These are phyloP conservation scores for Ceratocystiopsis brevicomis DNA, from an alignment of 2,329 filamentous ascomycete species.

Conservation along the genomic window DNA sequence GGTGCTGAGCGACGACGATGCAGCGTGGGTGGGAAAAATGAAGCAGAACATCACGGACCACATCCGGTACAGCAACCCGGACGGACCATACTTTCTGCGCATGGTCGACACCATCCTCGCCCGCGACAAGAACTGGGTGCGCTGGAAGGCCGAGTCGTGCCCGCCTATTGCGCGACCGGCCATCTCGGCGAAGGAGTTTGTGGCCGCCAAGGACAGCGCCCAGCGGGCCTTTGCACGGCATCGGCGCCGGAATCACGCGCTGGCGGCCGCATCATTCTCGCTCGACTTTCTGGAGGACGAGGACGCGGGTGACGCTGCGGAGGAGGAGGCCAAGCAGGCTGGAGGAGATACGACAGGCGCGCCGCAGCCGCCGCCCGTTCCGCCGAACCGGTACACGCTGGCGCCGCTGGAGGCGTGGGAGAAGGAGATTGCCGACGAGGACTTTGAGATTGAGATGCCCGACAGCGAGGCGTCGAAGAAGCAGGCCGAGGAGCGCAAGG, in stretches of 20 bases:
- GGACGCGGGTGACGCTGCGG: constrained; percentile 26
- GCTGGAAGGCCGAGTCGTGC: constrained; percentile 93
- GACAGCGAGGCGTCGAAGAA: constrained; percentile 39
- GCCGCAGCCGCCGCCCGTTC: constrained; percentile 26
- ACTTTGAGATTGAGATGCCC: constrained; percentile 75
- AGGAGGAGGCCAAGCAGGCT: too few species aligned
- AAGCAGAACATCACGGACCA: constrained; percentile 66
- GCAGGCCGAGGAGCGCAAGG: constrained; percentile 47
- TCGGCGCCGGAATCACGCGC: constrained; percentile 50
- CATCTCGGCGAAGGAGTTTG: constrained; percentile 49
- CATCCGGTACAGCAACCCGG: constrained; percentile 51
- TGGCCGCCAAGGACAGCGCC: constrained; percentile 47
- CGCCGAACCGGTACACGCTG: constrained; percentile 15
- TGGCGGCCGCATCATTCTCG: constrained; percentile 53
- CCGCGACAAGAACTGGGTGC: constrained; percentile 95
- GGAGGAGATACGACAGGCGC: constrained; percentile 52
- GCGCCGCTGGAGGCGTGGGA: constrained; percentile 55
- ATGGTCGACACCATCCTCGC: constrained; percentile 94
- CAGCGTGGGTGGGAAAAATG: constrained; percentile 68
- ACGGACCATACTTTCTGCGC: constrained; percentile 84
- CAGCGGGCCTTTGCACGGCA: constrained; percentile 51
- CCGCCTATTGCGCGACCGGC: constrained; percentile 64
- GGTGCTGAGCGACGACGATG: constrained; percentile 64
- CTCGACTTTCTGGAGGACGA: constrained; percentile 60
- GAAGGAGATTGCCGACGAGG: constrained; percentile 54